Base-by-base conservation (phyloP, 352 stramenopile genomes). In the Pythium oligandrum region DNA sequence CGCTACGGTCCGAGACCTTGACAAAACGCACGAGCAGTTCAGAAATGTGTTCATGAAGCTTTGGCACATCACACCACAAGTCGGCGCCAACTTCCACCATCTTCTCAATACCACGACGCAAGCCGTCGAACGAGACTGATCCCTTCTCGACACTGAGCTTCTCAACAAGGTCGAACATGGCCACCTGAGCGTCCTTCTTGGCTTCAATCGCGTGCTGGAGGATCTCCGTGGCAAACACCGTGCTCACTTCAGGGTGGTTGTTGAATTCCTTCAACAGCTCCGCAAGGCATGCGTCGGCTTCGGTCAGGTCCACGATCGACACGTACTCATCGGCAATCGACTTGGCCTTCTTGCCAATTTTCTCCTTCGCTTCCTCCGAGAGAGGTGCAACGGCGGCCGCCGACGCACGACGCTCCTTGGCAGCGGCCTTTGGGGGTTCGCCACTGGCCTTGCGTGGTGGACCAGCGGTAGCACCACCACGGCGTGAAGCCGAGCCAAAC, bases 51-150 rank as follows among this genome's bases (percentile, higher is more conserved):
- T 91, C 77, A 51, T 86, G 76, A 4, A 90, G 68, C 69, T 90
- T 93, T 2, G 83, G 83, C 9, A 93, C 83, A 51, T 93, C 83
- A 48, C 81, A 93, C 77, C 73, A 86, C 26, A 92, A 48, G 55
- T 90, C 75, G n/a, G 70, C 73, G 6, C 67, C 77, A 3, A 86
- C 33, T 50, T 77, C 73, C 34, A 90, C 58, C 45, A 69, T 75
- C 53, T 87, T 79, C 44, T 79, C 71, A 40, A 91, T 72, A 17
- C 66, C 76, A 36, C 73, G 76, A 36, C 70, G 73, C 17, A 93
- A 71, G 10, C 69, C 75, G 3, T 78, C 73, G 55, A 75, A 79
- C 17, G 72, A 69, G 3, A 93, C 47, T 17, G 61, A 75, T 36
- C 78, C 74, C 50, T 77, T 83, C 57, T 86, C 78, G 9, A 88